These are phyloP conservation scores for Blastosporella zonata DNA, from an alignment of 1,284 basidiomycete genomes.

Conservation along the genomic window DNA sequence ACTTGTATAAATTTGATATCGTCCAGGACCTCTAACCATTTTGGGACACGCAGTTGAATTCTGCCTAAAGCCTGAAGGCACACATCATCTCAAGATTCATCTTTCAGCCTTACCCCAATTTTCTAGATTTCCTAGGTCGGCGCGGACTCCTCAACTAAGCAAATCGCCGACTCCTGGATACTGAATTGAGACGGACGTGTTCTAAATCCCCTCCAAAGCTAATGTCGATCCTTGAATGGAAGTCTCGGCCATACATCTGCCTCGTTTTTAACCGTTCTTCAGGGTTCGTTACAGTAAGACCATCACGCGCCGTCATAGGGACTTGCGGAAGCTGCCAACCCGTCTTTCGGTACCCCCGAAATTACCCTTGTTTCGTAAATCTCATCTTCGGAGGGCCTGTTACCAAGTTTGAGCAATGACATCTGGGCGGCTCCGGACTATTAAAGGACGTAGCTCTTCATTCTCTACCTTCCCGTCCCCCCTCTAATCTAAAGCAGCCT, in stretches of 20 bases:
- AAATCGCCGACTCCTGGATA: conserved; percentile 29
- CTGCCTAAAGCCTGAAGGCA: conserved; percentile 36
- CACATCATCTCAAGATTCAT: conserved; percentile 35
- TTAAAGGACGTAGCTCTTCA: conserved; percentile 38
- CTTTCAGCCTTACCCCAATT: conserved; percentile 31
- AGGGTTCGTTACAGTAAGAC: conserved; percentile 21
- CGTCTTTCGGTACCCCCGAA: conserved; percentile 35
- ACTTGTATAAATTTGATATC: conserved; percentile 22
- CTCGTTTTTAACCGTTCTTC: conserved; percentile 20
- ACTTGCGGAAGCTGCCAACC: conserved; percentile 25
- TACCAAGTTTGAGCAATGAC: conserved; percentile 38
- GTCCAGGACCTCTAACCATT: conserved; percentile 31
- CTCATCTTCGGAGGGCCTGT: conserved; percentile 23
- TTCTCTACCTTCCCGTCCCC: conserved; percentile 25
- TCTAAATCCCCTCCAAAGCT: conserved; percentile 27
- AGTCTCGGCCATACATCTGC: conserved; percentile 17
- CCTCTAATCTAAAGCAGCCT: conserved; percentile 25
- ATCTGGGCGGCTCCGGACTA: conserved; percentile 39
- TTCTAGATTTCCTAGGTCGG: conserved; percentile 21
- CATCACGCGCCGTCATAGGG: conserved; percentile 20
- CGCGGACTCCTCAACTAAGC: conserved; percentile 18
- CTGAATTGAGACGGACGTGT: conserved; percentile 24
- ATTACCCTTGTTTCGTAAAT: conserved; percentile 31
- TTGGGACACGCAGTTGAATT: conserved; percentile 30
- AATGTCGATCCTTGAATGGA: conserved; percentile 21